Conservation (phyloP, 768 basidiomycete genomes). For the Rossbeevera mucosa region DNA sequence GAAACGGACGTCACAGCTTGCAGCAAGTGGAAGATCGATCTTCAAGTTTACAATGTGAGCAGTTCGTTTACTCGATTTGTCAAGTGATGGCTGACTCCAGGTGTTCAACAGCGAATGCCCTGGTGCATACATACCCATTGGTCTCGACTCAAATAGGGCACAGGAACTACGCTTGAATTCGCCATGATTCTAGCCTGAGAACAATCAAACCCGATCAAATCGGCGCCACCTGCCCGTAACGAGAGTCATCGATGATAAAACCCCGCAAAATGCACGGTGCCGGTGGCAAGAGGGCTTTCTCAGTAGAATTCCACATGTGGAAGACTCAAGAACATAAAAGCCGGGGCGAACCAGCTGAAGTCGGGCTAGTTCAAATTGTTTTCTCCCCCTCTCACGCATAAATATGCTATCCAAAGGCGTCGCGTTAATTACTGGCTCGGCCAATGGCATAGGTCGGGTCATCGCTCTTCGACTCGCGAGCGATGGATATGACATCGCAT, state of each 20-base stretch:
- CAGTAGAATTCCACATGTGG: background rate
- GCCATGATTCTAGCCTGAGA: background rate
- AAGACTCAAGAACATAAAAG: constrained; percentile 2
- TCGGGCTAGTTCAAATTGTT: background rate
- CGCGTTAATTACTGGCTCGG: constrained; percentile 31
- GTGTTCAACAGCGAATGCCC: background rate
- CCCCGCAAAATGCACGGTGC: background rate
- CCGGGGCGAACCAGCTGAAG: background rate
- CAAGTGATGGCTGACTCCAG: background rate
- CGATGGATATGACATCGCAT: constrained; percentile 34
- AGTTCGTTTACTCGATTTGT: background rate
- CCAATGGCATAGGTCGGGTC: constrained; percentile 30
- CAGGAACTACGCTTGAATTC: background rate
- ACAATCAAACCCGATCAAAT: background rate
- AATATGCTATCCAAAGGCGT: constrained; percentile 23
- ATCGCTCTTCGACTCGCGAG: constrained; percentile 35
- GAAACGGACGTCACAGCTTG: background rate
- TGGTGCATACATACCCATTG: background rate
- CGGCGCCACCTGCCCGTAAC: background rate
- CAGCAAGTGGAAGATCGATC: background rate
- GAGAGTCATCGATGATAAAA: background rate
- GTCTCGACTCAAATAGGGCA: background rate
- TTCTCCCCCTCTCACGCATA: background rate
- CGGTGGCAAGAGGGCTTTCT: background rate
- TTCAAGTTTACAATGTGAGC: background rate